Evolutionary conservation across 2,329 filamentous ascomycete species (phyloP).

Genomic region (Hypoxylon sp.): DNA sequence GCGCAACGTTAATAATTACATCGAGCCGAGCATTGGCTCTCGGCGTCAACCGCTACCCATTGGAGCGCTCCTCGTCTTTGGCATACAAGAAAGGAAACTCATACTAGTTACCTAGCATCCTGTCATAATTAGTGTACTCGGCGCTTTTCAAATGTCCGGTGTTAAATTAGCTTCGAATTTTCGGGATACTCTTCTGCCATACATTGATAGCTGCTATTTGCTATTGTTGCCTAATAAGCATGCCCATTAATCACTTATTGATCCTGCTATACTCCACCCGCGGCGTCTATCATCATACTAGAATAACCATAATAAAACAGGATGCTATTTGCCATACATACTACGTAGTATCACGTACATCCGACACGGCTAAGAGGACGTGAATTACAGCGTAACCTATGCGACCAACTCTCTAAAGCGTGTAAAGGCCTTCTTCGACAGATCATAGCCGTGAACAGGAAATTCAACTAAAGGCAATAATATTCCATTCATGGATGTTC

Average conservation of each 20-base stretch:
- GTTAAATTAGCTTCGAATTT: background rate
- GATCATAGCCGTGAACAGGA: no score
- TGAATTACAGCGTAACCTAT: background rate
- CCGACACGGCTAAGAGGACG: background rate
- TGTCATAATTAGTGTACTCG: background rate
- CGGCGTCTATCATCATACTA: background rate
- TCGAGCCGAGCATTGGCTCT: conserved; percentile 15
- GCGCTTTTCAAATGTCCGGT: background rate
- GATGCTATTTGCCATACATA: background rate
- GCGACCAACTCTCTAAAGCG: background rate
- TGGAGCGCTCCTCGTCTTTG: conserved; percentile 3
- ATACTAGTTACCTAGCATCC: background rate
- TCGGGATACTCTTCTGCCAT: background rate
- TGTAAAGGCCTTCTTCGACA: background rate
- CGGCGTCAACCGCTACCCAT: conserved; percentile 16
- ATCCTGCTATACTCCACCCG: background rate
- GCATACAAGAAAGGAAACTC: background rate
- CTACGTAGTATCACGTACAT: background rate
- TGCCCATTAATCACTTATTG: background rate
- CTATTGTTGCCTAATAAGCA: background rate
- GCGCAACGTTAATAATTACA: conserved; percentile 7
- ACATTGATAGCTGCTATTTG: background rate
- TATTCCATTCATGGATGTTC: background rate
- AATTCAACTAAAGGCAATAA: background rate
- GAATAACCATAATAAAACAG: background rate